Evolutionary conservation across 2,329 filamentous ascomycete genomes (phyloP), one percentile per base, ranked within the genome.

Genomic region (Claviceps sorghi): DNA sequence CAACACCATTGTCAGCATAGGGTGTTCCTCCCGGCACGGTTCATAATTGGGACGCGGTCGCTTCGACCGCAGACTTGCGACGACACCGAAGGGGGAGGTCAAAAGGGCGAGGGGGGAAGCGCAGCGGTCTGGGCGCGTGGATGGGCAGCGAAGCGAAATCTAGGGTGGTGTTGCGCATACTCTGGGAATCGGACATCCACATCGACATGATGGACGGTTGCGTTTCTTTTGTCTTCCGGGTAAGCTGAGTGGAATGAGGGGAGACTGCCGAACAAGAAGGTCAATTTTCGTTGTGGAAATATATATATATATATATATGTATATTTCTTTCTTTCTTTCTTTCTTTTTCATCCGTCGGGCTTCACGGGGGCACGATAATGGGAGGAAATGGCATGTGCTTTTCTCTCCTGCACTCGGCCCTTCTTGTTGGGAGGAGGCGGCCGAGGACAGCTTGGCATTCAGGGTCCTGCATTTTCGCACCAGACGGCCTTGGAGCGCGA

Each of bases 111-210:
- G 26, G 26, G 26, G 26, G 26, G 26, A 26, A 26, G 26, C 26
- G 26, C 26, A 26, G n/a, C 40, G 10, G 9, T 41, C 40, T 34
- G 32, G 36, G 36, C 36, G 36, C 36, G 15, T n/a, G 36, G 15
- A 5, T 36, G 49, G 49, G 49, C 46, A 42, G 50, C 44, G n/a
- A 34, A n/a, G 41, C 30, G 52, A 3, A 38, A 26, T 29, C 38
- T 22, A 38, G 13, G 19, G 34, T 44, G 10, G 40, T 26, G 44
- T 30, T 43, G 41, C 48, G 75, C 86, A 64, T 78, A 95, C 91
- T 97, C 71, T 97, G 91, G 66, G 86, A 81, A 72, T 97, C 91
- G 62, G 90, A 87, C 64, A 97, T 78, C 91, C 91, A 97, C 86
- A 95, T 94, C 55, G 88, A 85, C 64, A 86, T 67, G 48, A 58